Base-by-base conservation (phyloP, 192 early-diverging fungal species). In the Martensiomyces pterosporus region DNA sequence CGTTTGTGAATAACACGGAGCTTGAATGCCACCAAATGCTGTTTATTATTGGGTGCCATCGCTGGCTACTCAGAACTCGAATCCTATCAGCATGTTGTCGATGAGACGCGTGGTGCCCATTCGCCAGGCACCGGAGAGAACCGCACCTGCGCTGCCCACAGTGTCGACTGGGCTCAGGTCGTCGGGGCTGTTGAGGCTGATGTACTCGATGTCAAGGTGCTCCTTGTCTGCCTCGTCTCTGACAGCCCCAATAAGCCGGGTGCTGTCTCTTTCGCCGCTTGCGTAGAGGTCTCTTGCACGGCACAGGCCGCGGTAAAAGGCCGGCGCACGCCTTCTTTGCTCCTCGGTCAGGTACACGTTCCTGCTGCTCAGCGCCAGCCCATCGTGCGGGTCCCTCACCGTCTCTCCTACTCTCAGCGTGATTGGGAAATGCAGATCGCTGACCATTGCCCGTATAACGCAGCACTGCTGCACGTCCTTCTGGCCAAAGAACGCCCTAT, bases 391-490 rank as follows among this genome's bases (percentile, higher is more conserved):
- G 29, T 93, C 92, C 18, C 96, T 78, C 4, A 77, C 60, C 1
- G 91, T 99, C 9, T 80, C 76, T 9, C 79, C 80, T 17, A 92
- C 78, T 29, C 82, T 76, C 46, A 99, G 60, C 24, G 74, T 52
- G 5, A 88, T 75, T 14, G 89, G 88, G 41, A 96, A 80, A 43
- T 85, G 74, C 38, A 99, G 68, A 66, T 99, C 96, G 1, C 79
- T 61, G n/a, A 91, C 83, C 85, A 96, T 84, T 24, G 72, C 68
- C 1, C 81, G 57, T 18, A 94, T 47, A 12, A 89, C 85, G 14
- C 84, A 81, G 53, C 89, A 93, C 64, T 99, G 96, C 75, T 99
- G 96, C 3, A 82, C 85, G 57, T 99, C 96, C 67, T 99, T 99
- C 64, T 99, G 94, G 0, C 96, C 96, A 72, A 99, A 99, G 49